Evolutionary conservation across 768 basidiomycete genomes (phyloP), one percentile per base, ranked within the genome.

Genomic region (Tulasnella sp.): DNA sequence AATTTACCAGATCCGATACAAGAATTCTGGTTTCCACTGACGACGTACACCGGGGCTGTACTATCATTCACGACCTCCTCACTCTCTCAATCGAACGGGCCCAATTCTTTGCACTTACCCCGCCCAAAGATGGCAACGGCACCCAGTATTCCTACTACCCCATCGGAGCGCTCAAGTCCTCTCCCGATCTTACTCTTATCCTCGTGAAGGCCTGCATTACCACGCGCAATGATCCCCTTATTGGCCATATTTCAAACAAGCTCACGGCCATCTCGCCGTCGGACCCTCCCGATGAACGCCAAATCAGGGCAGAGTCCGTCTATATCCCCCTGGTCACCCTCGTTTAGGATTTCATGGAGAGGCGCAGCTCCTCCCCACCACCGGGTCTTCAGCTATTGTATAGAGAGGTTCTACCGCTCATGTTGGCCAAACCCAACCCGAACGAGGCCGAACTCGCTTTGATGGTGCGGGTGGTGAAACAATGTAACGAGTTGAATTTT

Each of bases 21-120:
- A 42, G 42, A 10, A 42, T 42, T 42, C 8, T 42, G 10, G 42
- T 42, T 42, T 42, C 42, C 88, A 12, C 44, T 44, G 14, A 16
- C 16, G 44, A 44, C 44, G 19, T 18, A 18, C 19, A 14, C 16
- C 44, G 16, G 3, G 44, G 44, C 4, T 44, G 44, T 44, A 14
- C 16, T 18, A 44, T 44, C 44, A 44, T 44, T 44, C 44, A 44
- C 44, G 44, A 44, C 44, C 44, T 44, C 44, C 44, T 44, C 44
- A 44, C 44, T 44, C 44, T 44, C 1, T 44, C 44, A 18, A 44
- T 44, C 44, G 44, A 44, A 44, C 44, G 44, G 12, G 44, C 44
- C 44, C 44, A 44, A 44, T 18, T 44, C 8, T 44, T 18, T 18
- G 19, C 44, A 2, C 16, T 18, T 16, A 18, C 44, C 3, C 16